These are phyloP conservation scores for Microdochium bolleyi DNA, from an alignment of 2,329 filamentous ascomycete genomes.

Conservation along the genomic window DNA sequence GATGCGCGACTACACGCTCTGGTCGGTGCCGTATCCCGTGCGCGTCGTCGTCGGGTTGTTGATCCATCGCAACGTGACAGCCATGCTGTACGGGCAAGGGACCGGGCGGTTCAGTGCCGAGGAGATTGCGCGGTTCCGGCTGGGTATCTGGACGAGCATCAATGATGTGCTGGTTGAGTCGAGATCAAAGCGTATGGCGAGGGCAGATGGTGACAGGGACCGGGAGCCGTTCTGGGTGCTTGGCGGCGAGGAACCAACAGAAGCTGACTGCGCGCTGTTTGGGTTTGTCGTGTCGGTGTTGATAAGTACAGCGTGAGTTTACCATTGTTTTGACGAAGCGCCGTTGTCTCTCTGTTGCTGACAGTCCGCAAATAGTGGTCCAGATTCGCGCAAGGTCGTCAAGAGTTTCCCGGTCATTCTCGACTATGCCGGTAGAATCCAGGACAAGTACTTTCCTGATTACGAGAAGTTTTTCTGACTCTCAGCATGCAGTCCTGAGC, in stretches of 20 bases:
- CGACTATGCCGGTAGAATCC: conserved; percentile 50
- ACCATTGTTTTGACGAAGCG: too few species aligned
- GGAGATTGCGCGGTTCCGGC: conserved; percentile 35
- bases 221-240: conserved; percentile 47
- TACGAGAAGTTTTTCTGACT: conserved; percentile 30
- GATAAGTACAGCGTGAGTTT: conserved; percentile 43
- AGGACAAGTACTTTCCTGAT: conserved; percentile 48
- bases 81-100: conserved; percentile 48
- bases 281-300: conserved; percentile 48
- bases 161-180: conserved; percentile 32
- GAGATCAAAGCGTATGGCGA: too few species aligned
- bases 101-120: conserved; percentile 39
- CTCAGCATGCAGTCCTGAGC: too few species aligned
- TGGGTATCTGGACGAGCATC: conserved; percentile 47
- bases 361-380: conserved; percentile 25
- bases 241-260: conserved; percentile 42
- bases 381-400: conserved; percentile 35
- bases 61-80: conserved; percentile 30
- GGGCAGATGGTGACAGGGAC: not conserved
- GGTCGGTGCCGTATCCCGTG: conserved; percentile 40
- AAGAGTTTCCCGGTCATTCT: conserved; percentile 36
- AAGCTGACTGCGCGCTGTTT: conserved; percentile 49
- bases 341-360: too few species aligned
- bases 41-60: conserved; percentile 42
- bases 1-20: conserved; percentile 46